These are phyloP conservation scores for Aureobasidium vineae DNA, from an alignment of 2,329 filamentous ascomycete species.

Conservation along the genomic window DNA sequence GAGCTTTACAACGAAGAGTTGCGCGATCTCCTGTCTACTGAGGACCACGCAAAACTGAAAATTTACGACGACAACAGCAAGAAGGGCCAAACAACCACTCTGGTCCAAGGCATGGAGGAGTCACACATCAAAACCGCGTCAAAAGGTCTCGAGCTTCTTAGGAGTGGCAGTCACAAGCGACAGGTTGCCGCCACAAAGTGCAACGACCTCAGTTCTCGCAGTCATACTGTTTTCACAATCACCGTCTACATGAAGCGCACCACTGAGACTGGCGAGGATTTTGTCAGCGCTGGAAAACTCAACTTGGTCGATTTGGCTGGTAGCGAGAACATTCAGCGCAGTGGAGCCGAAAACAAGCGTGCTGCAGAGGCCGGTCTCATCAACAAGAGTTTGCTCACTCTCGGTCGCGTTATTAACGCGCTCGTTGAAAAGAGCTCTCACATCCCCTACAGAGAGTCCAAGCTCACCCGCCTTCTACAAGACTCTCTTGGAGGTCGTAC, in stretches of 20 bases:
- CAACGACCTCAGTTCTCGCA: constrained; percentile 95
- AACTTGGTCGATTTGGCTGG: constrained; percentile 96
- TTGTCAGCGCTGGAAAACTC: constrained; percentile 85
- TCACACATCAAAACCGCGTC: constrained; percentile 82
- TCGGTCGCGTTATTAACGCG: constrained; percentile 96
- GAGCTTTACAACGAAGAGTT: constrained; percentile 98
- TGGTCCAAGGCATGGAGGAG: constrained; percentile 98
- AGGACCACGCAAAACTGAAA: constrained; percentile 84
- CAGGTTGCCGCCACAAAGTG: constrained; percentile 99
- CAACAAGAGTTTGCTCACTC: constrained; percentile 93
- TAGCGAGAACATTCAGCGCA: constrained; percentile 96
- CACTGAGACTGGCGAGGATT: constrained; percentile 82
- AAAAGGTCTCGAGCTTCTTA: constrained; percentile 84
- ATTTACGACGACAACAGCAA: constrained; percentile 90
- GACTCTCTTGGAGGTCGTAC: constrained; percentile 94
- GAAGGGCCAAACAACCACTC: constrained; percentile 77
- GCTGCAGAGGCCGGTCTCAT: constrained; percentile 94
- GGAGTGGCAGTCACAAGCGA: constrained; percentile 84
- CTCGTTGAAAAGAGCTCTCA: constrained; percentile 86
- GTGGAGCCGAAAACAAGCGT: constrained; percentile 96
- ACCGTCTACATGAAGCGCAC: constrained; percentile 85
- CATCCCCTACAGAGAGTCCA: constrained; percentile 92
- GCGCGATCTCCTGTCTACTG: constrained; percentile 77
- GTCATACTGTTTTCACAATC: constrained; percentile 96
- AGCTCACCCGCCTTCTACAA: constrained; percentile 90